Evolutionary conservation across 148 eudicot species (phyloP), one percentile per base, ranked within the genome.

Genomic region (Amaranthus hypochondriacus): DNA sequence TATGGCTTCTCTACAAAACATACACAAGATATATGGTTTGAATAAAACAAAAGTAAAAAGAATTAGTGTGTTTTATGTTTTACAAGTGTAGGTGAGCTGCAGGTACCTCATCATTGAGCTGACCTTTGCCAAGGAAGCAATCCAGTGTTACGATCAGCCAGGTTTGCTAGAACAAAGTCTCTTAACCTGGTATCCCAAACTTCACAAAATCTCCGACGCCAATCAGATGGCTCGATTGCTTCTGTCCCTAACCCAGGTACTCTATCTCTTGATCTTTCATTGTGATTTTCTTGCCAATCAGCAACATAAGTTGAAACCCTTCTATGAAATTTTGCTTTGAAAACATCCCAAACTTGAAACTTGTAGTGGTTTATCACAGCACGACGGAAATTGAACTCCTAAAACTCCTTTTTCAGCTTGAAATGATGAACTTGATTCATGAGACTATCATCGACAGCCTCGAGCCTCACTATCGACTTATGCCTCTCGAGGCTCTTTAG

Each of bases 211-310:
- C 79, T 83, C 6, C 56, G 69, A 44, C 69, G 77, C 99, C 99
- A 92, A 75, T 96, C 70, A 9, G 79, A 73, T 0, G 99, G 99
- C 56, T 92, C 91, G 71, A 96, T 82, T 46, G 99, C 91, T 82
- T 90, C 94, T 3, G 97, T 95, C 43, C 97, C 99, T 71, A 95
- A 79, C 14, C 97, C 97, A 2, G 97, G 99, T 18, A 95, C 97
- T 72, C 97, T 71, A 65, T 96, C 99, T 70, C 94, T 89, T 21
- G 97, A 96, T 9, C 87, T 90, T 61, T 89, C 97, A 42, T 91
- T 93, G 48, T 89, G 94, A 66, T 90, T 87, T 50, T 95, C 91
- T 78, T 81, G 81, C 99, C 99, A 96, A 70, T 96, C 99, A 5
- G 83, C 88, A 7, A 96, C 99, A 78, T 92, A 96, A 4, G 99